These are phyloP conservation scores for Starmera dryadoides DNA, from an alignment of 805 yeast species.

Conservation along the genomic window DNA sequence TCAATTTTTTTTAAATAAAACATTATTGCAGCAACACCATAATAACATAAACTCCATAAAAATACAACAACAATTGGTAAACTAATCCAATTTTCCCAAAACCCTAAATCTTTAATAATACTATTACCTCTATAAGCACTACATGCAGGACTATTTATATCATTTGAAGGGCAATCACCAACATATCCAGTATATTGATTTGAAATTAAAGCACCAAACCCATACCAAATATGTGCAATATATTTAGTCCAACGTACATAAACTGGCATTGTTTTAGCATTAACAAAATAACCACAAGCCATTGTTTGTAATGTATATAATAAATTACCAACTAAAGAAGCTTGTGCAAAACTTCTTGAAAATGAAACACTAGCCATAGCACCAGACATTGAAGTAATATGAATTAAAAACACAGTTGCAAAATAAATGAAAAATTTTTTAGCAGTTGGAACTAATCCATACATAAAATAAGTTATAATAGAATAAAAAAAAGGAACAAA, in stretches of 20 bases:
- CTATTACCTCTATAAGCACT: constrained; percentile 44
- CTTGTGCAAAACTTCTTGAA: constrained; percentile 18
- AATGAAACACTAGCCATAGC: constrained; percentile 33
- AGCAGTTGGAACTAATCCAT: constrained; percentile 50
- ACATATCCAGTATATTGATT: constrained; percentile 57
- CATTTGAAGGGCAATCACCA: constrained; percentile 49
- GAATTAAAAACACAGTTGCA: constrained; percentile 48
- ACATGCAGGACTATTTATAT: constrained; percentile 27
- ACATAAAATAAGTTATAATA: constrained; percentile 66
- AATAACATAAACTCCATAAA: constrained; percentile 53
- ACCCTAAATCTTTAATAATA: constrained; percentile 52
- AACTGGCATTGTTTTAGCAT: constrained; percentile 68
- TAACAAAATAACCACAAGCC: constrained; percentile 78
- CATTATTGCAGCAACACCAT: constrained; percentile 38
- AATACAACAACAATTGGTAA: constrained; percentile 56
- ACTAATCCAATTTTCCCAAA: constrained; percentile 54
- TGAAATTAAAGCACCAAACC: constrained; percentile 59
- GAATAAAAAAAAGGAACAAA: constrained; percentile 54
- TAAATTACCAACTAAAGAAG: constrained; percentile 16
- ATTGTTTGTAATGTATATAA: constrained; percentile 48
- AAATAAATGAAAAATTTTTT: constrained; percentile 53
- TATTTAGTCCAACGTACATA: constrained; percentile 84
- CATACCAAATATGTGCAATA: constrained; percentile 71
- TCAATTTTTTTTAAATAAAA: constrained; percentile 35
- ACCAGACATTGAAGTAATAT: constrained; percentile 48